A percentile compares a stretch with the other conserved stretches of the same genome.
These are phyloP conservation scores for Xylaria sp. DNA, from an alignment of 2,329 filamentous ascomycete genomes.

Conservation along the genomic window DNA sequence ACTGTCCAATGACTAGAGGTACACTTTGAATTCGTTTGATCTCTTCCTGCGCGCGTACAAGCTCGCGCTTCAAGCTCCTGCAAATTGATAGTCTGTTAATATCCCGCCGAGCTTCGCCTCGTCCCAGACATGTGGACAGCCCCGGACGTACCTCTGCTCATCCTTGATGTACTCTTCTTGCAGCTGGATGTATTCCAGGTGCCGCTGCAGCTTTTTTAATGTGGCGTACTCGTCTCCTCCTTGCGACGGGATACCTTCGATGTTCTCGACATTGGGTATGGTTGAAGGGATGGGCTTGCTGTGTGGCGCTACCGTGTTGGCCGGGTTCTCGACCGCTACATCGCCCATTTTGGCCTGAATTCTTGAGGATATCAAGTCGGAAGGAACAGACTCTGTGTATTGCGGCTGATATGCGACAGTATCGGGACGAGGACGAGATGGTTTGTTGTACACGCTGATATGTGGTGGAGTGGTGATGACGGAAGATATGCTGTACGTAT, in stretches of 20 bases:
- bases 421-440: not conserved
- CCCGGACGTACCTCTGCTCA: slow-evolving; percentile 77
- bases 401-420: not conserved
- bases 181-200: slow-evolving; percentile 97
- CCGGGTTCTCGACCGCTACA: slow-evolving; percentile 81
- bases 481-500: slow-evolving; percentile 1
- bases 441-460: slow-evolving; percentile 2
- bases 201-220: slow-evolving; percentile 94
- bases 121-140: not conserved
- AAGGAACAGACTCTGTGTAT: not conserved
- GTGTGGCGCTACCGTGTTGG: slow-evolving; percentile 74
- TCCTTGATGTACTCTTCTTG: slow-evolving; percentile 99
- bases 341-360: slow-evolving; percentile 72
- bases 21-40: slow-evolving; percentile 99
- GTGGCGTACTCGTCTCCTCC: slow-evolving; percentile 92
- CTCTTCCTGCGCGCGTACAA: slow-evolving; percentile 96
- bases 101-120: not conserved
- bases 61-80: slow-evolving; percentile 93
- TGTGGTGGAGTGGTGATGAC: slow-evolving; percentile 3
- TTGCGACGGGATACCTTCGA: slow-evolving; percentile 82
- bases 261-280: slow-evolving; percentile 87
- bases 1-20: slow-evolving; percentile 96
- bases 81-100: slow-evolving; percentile 30
- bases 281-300: slow-evolving; percentile 80
- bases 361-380: not conserved